Evolutionary conservation across 2,329 filamentous ascomycete genomes (phyloP), one percentile per base, ranked within the genome.

Genomic region (Amauroascus niger): DNA sequence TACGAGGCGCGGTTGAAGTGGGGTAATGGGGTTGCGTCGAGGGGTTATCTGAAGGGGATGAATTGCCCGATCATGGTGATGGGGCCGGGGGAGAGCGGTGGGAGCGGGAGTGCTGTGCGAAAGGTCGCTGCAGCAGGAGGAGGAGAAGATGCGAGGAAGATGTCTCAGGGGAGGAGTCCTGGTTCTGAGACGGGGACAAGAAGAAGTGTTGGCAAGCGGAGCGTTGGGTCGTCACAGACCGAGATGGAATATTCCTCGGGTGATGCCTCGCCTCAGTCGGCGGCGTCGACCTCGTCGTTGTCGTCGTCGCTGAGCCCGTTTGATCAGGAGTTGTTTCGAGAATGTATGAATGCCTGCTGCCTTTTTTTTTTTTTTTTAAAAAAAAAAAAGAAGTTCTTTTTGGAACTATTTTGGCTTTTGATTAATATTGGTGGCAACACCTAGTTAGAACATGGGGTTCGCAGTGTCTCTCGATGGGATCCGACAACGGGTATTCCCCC

Each of bases 1-100:
- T 57, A 57, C 39, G 52, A 53, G 7, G 52, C 55, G 13, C 48
- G 55, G 11, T 43, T 57, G 48, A 57, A 57, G 47, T 57, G 55
- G 55, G 55, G 55, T 7, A 57, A 57, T 44, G 55, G 55, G 3
- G 49, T 57, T 13, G 55, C 55, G 13, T 57, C 55, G 33, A 24
- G 55, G 9, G 55, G 55, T 1, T 52, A 55, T 33, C 37, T 57
- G 35, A 57, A 55, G 55, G 55, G 55, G 22, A 53, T 47, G 51
- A 53, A 49, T 43, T 48, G 43, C 22, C 51, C 45, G 50, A 46
- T 52, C 6, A 39, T 52, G 40, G 41, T 46, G 40, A 24, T 46
- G 50, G 28, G 40, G 8, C 14, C 32, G 18, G 28, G 50, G 8
- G 28, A 45, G 30, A 45, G 16, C 9, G 18, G 26, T 9, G 49